Evolutionary conservation across 768 basidiomycete genomes (phyloP), one percentile per base, ranked within the genome.

Genomic region (Cystobasidium tubakii): DNA sequence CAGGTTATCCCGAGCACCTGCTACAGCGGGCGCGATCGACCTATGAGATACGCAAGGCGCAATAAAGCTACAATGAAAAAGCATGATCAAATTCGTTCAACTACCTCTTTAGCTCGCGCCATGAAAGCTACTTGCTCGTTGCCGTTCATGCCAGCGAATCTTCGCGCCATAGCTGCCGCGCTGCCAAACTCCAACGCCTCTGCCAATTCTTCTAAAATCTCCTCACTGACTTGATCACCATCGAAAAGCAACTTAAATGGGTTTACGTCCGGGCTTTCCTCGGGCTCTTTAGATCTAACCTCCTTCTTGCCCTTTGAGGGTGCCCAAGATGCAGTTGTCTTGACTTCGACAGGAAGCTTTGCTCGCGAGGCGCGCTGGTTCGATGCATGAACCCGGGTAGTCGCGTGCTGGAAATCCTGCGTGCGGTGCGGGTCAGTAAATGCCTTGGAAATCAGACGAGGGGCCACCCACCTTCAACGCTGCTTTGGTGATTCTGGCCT

Each of bases 221-320:
- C 69, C 27, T 36, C n/a, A 12, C 55, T 31, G 4, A 71, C 69
- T 21, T 71, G 7, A 25, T 55, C 69, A 7, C 69, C 69, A 27
- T 55, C 50, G 55, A 71, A 71, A 1, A 71, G 69, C 69, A 60
- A 4, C 34, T 71, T 53, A 34, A 71, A 71, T 2, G 69, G 69
- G 25, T 55, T 60, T 1, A n/a, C 17, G 21, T 62, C 55, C 3
- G 29, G 31, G 9, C 7, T 17, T 31, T 71, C 54, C 29, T 3
- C 21, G 12, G 53, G 29, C 13, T 62, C 33, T 19, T 33, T 25
- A 13, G 23, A 27, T 39, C 19, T 23, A 19, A 2, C 12, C 6
- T 6, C 42, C 15, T 33, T 34, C 23, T 23, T 39, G 17, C 69
- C 69, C 36, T 62, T 71, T 7, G 25, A 27, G 7, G 69, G 69